Conservation (phyloP, 2,329 filamentous ascomycete species). For the Diatrype stigma region DNA sequence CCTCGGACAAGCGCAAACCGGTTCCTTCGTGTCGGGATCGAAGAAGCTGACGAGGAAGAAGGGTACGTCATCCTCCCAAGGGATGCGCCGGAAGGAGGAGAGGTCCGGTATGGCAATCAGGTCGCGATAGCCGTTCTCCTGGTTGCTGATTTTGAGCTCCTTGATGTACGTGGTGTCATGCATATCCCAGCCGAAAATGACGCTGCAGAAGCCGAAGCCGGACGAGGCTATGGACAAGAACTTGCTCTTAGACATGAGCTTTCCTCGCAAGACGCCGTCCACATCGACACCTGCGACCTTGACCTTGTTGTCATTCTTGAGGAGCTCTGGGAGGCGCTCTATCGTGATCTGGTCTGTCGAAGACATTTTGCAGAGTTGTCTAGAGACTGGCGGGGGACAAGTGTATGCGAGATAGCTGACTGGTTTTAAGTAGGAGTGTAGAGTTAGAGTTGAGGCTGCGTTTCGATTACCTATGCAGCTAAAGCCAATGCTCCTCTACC, state of each 20-base stretch:
- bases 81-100: conserved; percentile 66
- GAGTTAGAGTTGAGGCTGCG: too few relatives aligned
- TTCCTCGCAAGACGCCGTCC: conserved; percentile 73
- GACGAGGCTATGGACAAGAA: conserved; percentile 69
- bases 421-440: neutral
- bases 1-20: conserved; percentile 67
- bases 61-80: conserved; percentile 72
- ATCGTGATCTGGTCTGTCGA: conserved; percentile 41
- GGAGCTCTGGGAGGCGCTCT: conserved; percentile 56
- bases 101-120: conserved; percentile 71
- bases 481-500: too few relatives aligned
- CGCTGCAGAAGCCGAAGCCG: conserved; percentile 80
- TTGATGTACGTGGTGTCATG: conserved; percentile 75
- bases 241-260: conserved; percentile 79
- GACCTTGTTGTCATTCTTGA: conserved; percentile 63
- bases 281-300: conserved; percentile 76
- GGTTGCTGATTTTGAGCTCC: conserved; percentile 73
- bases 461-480: too few relatives aligned
- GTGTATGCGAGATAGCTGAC: too few relatives aligned
- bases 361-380: conserved; percentile 16
- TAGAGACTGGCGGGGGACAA: neutral
- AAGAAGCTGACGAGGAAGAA: conserved; percentile 74
- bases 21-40: conserved; percentile 61
- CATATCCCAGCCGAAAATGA: conserved; percentile 87
- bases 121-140: conserved; percentile 74